Percentiles rank a stretch among this genome's conserved stretches.
Conservation (phyloP, 176 grass and related monocot genomes). For the Thalia dealbata region DNA sequence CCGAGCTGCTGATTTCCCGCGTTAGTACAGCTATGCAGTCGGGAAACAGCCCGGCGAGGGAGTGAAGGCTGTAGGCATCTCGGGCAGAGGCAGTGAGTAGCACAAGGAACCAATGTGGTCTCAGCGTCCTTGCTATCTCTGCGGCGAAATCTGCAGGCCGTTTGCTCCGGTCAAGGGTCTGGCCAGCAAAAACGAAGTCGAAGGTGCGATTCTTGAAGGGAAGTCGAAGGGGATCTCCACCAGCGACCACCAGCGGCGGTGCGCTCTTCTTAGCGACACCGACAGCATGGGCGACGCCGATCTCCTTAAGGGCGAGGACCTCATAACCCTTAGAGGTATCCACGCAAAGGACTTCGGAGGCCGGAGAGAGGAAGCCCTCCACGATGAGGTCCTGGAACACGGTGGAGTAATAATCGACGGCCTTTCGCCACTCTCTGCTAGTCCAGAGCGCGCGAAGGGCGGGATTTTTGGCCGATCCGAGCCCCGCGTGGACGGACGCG, state of each 20-base stretch:
- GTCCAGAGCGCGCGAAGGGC: constrained; percentile 30
- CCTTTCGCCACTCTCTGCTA: constrained; percentile 37
- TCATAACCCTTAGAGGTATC: constrained; percentile 28
- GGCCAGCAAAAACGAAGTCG: constrained; percentile 44
- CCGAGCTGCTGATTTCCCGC: constrained; percentile 25
- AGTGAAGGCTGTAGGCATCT: constrained; percentile 46
- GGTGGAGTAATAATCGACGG: constrained; percentile 40
- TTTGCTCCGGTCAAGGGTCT: constrained; percentile 34
- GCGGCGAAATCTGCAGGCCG: constrained; percentile 37
- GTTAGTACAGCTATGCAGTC: constrained; percentile 26
- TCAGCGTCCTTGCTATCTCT: constrained; percentile 42
- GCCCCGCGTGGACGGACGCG: not conserved
- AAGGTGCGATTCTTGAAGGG: constrained; percentile 38
- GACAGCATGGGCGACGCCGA: constrained; percentile 41
- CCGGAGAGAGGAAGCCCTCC: constrained; percentile 44
- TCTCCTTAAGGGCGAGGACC: constrained; percentile 59
- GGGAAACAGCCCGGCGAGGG: constrained; percentile 39
- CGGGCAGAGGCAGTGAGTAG: constrained; percentile 42
- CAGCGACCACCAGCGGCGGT: constrained; percentile 38
- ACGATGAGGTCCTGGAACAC: constrained; percentile 32
- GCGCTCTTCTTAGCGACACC: constrained; percentile 46
- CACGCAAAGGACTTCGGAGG: constrained; percentile 38
- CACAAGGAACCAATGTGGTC: constrained; percentile 36
- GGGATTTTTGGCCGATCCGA: constrained; percentile 3
- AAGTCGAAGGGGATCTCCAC: constrained; percentile 5